Conservation (phyloP, 2,329 filamentous ascomycete genomes). For the Cladophialophora bantiana region DNA sequence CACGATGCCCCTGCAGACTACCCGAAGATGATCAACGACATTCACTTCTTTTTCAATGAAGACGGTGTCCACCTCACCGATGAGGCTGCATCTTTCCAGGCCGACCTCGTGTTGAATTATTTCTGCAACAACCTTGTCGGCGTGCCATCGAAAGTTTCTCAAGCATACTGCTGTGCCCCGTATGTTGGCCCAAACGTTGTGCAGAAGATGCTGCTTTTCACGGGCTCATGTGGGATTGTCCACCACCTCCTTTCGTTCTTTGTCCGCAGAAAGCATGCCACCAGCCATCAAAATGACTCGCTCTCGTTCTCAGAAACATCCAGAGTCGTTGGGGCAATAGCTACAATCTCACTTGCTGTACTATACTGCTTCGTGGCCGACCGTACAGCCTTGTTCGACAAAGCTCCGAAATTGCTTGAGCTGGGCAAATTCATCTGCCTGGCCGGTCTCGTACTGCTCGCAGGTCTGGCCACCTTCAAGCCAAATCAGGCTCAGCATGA, state of each 20-base stretch:
- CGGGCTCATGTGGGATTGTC: conserved; percentile 6
- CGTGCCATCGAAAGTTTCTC: conserved; percentile 52
- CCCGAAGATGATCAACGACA: conserved; percentile 55
- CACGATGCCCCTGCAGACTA: conserved; percentile 49
- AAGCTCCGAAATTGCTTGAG: conserved; percentile 55
- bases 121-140: conserved; percentile 60
- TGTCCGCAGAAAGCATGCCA: not conserved
- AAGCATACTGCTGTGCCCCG: conserved; percentile 61
- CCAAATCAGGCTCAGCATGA: not conserved
- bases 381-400: conserved; percentile 61
- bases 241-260: conserved; percentile 13
- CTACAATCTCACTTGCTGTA: conserved; percentile 40
- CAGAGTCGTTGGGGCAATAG: not conserved
- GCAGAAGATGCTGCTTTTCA: conserved; percentile 43
- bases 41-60: conserved; percentile 51
- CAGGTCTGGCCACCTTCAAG: conserved; percentile 22
- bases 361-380: conserved; percentile 63
- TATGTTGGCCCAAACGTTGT: conserved; percentile 44
- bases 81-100: conserved; percentile 56
- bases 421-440: conserved; percentile 30
- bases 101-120: conserved; percentile 62
- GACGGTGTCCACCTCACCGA: conserved; percentile 60
- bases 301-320: not conserved
- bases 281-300: not conserved
- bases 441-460: conserved; percentile 41